phyloP scores from a whole-genome alignment of 139 green algal species.

The Chlamydomonas sp. region DNA sequence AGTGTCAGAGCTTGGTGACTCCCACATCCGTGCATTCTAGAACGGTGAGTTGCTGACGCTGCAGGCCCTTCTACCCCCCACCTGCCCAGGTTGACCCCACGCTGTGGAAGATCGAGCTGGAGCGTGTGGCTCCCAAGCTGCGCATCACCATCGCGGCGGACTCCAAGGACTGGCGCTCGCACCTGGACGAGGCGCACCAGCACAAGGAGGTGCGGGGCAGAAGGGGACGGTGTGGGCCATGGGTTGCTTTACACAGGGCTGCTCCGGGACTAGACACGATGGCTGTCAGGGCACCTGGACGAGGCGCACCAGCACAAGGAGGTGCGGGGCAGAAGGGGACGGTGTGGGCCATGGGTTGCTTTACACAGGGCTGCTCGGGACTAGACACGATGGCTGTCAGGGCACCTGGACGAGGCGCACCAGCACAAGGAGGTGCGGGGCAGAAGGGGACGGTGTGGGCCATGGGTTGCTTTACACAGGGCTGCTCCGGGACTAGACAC shows the following conservation, averaged over 20 bases:
- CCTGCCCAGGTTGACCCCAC: conserved; percentile 65
- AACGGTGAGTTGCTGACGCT: too few species aligned
- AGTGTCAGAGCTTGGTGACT: background rate
- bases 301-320: conserved; percentile 57
- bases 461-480: too few species aligned
- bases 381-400: too few species aligned
- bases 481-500: too few species aligned
- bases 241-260: too few species aligned
- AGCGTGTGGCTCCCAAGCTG: conserved; percentile 77
- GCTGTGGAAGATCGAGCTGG: conserved; percentile 77
- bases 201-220: conserved; percentile 51
- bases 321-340: conserved; percentile 6
- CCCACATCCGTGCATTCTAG: background rate
- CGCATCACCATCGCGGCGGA: conserved; percentile 69
- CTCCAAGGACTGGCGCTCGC: conserved; percentile 78
- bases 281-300: too few species aligned
- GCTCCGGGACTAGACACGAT: too few species aligned
- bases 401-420: conserved; percentile 77
- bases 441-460: background rate
- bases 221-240: background rate
- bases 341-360: too few species aligned
- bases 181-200: conserved; percentile 75
- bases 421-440: conserved; percentile 54
- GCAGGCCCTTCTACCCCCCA: background rate
- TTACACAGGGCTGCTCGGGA: too few species aligned